Base-by-base conservation (phyloP, 2,329 filamentous ascomycete species). In the Cucurbitaria berberidis region DNA sequence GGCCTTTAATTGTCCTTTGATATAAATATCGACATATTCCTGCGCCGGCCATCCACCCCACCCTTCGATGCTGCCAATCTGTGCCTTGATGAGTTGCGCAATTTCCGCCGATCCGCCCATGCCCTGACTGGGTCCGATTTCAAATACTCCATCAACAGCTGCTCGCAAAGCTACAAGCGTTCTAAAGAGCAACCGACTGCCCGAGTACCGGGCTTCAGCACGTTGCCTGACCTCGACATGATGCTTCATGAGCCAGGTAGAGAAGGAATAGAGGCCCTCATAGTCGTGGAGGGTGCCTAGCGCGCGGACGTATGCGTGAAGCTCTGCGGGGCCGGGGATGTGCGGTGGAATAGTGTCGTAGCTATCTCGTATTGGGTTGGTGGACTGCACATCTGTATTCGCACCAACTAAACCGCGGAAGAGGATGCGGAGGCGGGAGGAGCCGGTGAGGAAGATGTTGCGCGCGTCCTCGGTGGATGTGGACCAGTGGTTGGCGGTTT, bases 301-400 rank as follows among this genome's bases (percentile, higher is more conserved):
- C 1, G 84, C 80, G 41, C 86, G 81, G 68, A 91, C 80, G 66
- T 89, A 89, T 2, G 78, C 76, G 61, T 89, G 84, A 1, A 85
- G 66, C 32, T 80, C 72, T 18, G 73, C 73, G 6, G 82, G 80
- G 9, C 71, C 70, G 10, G 86, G 75, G 11, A 77, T 69, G 32
- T 78, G 73, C 7, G 80, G 72, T 1, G 82, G 69, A 7, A 70
- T 42, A 8, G 22, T 18, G 36, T 45, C 21, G 10, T 39, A 32
- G 18, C 13, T 26, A 18, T 40, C 22, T 10, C 6, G 19, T 7
- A 19, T 13, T n/a, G 30, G 36, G 11, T 15, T n/a, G 15, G 18
- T 35, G 47, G 49, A 35, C 7, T 63, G 48, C 18, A 49, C 48
- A 9, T 67, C 62, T 26, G 49, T 35, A 29, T 60, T 57, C 15